Percentiles rank a stretch among this genome's conserved stretches.
Conservation (phyloP, 306 rosid genomes). For the Boehmeria nivea region DNA sequence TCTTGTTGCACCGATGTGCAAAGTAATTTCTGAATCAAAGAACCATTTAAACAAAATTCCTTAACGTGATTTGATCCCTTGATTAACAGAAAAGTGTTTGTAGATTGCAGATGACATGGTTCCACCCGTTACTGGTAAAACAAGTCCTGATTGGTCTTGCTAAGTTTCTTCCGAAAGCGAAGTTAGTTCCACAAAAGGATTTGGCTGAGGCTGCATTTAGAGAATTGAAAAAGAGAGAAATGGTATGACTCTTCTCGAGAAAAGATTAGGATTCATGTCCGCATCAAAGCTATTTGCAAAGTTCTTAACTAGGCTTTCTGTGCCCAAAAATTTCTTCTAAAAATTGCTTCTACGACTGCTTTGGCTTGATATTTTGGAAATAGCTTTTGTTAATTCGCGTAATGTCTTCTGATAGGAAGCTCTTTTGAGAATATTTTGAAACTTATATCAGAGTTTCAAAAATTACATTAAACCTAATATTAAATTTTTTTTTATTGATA, state of each 20-base stretch:
- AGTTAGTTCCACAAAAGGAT: slow-evolving; percentile 80
- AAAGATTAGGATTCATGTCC: neutral
- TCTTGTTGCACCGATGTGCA: slow-evolving; percentile 98
- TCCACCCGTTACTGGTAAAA: slow-evolving; percentile 60
- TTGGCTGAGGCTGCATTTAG: slow-evolving; percentile 82
- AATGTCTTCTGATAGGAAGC: no score
- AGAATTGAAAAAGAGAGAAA: slow-evolving; percentile 54
- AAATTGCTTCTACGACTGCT: no score
- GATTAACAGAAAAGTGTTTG: slow-evolving; percentile 18
- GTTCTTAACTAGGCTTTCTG: no score
- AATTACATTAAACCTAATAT: no score
- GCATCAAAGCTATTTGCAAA: no score
- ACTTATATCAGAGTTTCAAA: neutral
- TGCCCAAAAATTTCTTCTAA: no score
- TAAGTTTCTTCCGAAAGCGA: slow-evolving; percentile 61
- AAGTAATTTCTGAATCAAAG: slow-evolving; percentile 44
- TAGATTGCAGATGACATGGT: slow-evolving; percentile 90
- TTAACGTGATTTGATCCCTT: slow-evolving; percentile 10
- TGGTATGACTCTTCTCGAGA: slow-evolving; percentile 39
- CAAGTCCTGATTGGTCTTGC: slow-evolving; percentile 57
- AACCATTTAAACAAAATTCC: neutral
- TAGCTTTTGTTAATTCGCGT: no score
- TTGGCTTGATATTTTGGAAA: no score
- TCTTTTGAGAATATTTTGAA: neutral
- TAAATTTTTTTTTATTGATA: neutral